Evolutionary conservation across 2,329 filamentous ascomycete genomes (phyloP).

Genomic region (Fusarium fracticaudum): DNA sequence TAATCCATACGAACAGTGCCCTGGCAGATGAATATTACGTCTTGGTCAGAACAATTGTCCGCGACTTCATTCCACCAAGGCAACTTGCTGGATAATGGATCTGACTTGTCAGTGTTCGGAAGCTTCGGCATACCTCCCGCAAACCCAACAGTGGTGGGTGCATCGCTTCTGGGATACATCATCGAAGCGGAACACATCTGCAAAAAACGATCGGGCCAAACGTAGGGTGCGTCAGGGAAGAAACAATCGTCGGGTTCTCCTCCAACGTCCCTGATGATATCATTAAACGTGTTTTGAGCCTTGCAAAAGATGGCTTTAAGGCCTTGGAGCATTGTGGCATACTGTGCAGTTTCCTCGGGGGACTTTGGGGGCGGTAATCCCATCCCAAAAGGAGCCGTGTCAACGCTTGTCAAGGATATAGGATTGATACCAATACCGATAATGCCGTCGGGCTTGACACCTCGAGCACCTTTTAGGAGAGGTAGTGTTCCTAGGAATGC

Average conservation of each 20-base stretch:
- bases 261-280: background rate
- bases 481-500: background rate
- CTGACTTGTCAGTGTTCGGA: background rate
- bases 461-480: background rate
- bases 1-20: slow-evolving; percentile 11
- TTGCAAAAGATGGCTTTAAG: background rate
- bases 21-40: slow-evolving; percentile 15
- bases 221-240: slow-evolving; percentile 5
- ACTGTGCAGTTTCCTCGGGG: background rate
- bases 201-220: slow-evolving; percentile 6
- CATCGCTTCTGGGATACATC: slow-evolving; percentile 17
- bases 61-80: background rate
- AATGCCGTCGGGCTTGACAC: background rate
- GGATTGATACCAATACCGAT: slow-evolving; percentile 5
- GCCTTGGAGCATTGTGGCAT: background rate
- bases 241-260: background rate
- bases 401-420: background rate
- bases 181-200: slow-evolving; percentile 9
- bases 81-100: background rate
- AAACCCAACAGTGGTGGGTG: background rate
- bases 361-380: background rate
- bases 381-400: background rate
- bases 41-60: background rate
- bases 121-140: background rate
- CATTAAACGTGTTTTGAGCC: background rate